Base-by-base conservation (phyloP, 2,329 filamentous ascomycete species). In the Albophoma yamanashiensis region DNA sequence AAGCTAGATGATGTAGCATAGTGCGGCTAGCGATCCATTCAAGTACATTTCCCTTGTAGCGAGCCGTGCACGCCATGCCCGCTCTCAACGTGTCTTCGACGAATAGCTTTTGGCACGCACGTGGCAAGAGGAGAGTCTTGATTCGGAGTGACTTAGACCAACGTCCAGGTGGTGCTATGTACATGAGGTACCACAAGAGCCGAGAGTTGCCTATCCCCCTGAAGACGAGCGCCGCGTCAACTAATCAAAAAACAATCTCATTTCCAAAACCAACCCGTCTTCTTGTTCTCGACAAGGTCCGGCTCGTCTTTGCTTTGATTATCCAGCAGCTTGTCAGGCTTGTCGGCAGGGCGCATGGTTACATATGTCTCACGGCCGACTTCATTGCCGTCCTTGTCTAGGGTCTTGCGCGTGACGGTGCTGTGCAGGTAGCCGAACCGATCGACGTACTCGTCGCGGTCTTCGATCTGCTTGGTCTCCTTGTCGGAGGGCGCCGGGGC, bases 401-500 rank as follows among this genome's bases (percentile, higher is more conserved):
- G 65, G 9, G 68, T 75, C 61, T 71, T 75, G 34, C 74, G 70
- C 8, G 73, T 75, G 11, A 72, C 71, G 64, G 74, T 78, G 58
- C 70, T 72, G 60, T 79, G 77, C 15, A 73, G 64, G 62, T 78
- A 76, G 39, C 78, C 79, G 57, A 72, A 73, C 9, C 67, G 64
- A 64, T 81, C 78, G 5, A 77, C 71, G 57, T 75, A 73, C 62
- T 80, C 75, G 5, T 77, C 71, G 34, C 70, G 75, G 1, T 70
- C 73, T 60, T 70, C 69, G 34, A 75, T 68, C 34, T 73, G 70
- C 58, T 73, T 72, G 43, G 66, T 70, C 15, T 71, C 64, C 5
- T 67, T 60, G 27, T 66, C 57, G 12, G 61, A 58, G 40, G 62
- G 38, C 22, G 62, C 39, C 22, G 60, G 58, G 11, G 60, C 50